Evolutionary conservation across 2,329 filamentous ascomycete species (phyloP).

Genomic region (Rutstroemia sp.): DNA sequence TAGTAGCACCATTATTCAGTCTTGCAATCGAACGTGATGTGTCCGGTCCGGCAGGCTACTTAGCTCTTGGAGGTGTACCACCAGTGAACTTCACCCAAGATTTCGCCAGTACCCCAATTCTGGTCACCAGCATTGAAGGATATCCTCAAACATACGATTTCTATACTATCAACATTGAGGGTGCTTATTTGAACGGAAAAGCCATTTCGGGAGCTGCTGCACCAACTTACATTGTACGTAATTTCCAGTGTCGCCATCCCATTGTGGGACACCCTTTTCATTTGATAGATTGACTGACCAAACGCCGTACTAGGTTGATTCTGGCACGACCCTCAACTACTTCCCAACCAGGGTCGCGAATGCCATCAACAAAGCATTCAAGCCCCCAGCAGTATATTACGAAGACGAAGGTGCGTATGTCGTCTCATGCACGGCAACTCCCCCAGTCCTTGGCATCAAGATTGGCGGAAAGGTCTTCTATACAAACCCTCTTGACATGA

Average conservation of each 20-base stretch:
- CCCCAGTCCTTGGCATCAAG: conserved; percentile 35
- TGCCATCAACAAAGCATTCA: conserved; percentile 35
- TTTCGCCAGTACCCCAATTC: conserved; percentile 18
- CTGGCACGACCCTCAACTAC: conserved; percentile 36
- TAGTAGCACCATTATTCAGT: conserved; percentile 39
- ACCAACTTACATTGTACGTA: conserved; percentile 12
- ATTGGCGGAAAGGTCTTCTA: conserved; percentile 32
- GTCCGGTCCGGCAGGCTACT: conserved; percentile 33
- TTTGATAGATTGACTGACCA: too few species aligned
- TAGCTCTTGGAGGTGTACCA: conserved; percentile 43
- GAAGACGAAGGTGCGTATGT: conserved; percentile 28
- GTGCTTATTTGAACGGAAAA: conserved; percentile 6
- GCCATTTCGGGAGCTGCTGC: conserved; percentile 1
- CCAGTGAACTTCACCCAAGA: conserved; percentile 29
- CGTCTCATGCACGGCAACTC: conserved; percentile 35
- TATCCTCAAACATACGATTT: conserved; percentile 14
- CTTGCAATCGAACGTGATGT: conserved; percentile 37
- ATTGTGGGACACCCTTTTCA: too few species aligned
- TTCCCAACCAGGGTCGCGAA: conserved; percentile 32
- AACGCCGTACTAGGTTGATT: conserved; percentile 30
- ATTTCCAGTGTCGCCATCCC: too few species aligned
- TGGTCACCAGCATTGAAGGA: conserved; percentile 16
- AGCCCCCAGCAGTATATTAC: conserved; percentile 34
- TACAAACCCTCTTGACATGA: conserved; percentile 28
- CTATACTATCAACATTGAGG: conserved; percentile 19